phyloP scores from a whole-genome alignment of 2,329 filamentous ascomycete genomes.

The Trichophyton simii region DNA sequence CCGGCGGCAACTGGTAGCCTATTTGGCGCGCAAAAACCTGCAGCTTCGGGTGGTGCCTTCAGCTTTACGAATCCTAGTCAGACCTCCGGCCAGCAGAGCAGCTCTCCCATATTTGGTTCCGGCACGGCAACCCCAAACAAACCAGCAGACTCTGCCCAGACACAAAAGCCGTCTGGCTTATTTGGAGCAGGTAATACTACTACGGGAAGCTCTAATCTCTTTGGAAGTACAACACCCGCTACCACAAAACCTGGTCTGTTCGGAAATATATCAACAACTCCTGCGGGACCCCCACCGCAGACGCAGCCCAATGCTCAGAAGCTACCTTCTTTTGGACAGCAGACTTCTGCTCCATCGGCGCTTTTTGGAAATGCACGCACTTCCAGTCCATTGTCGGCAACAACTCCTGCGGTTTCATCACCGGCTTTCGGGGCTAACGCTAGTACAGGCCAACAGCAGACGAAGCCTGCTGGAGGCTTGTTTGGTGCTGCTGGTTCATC shows the following conservation, averaged over 20 bases:
- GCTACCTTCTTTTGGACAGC: background rate
- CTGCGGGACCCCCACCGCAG: slow-evolving; percentile 37
- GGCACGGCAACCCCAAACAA: slow-evolving; percentile 28
- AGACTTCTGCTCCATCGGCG: background rate
- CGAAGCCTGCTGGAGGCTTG: background rate
- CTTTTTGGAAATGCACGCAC: background rate
- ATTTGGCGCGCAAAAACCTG: background rate
- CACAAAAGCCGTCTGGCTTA: slow-evolving; percentile 20
- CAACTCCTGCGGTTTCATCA: slow-evolving; percentile 9
- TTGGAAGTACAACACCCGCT: slow-evolving; percentile 28
- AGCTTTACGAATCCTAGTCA: slow-evolving; percentile 21
- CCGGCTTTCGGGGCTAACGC: background rate
- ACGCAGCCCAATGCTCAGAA: slow-evolving; percentile 7
- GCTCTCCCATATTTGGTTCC: slow-evolving; percentile 20
- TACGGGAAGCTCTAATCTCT: slow-evolving; percentile 17
- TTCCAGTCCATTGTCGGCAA: slow-evolving; percentile 15
- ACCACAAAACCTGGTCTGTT: slow-evolving; percentile 27
- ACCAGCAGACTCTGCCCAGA: slow-evolving; percentile 22
- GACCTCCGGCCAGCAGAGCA: slow-evolving; percentile 17
- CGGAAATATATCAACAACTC: slow-evolving; percentile 36
- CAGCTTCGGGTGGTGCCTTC: slow-evolving; percentile 9
- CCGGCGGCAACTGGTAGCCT: background rate
- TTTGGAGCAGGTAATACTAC: slow-evolving; percentile 22
- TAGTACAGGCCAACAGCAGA: background rate
- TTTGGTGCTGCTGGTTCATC: slow-evolving; percentile 6